These are phyloP conservation scores for Hyaloscypha hepaticicola DNA, from an alignment of 495 filamentous ascomycete species.

Conservation along the genomic window DNA sequence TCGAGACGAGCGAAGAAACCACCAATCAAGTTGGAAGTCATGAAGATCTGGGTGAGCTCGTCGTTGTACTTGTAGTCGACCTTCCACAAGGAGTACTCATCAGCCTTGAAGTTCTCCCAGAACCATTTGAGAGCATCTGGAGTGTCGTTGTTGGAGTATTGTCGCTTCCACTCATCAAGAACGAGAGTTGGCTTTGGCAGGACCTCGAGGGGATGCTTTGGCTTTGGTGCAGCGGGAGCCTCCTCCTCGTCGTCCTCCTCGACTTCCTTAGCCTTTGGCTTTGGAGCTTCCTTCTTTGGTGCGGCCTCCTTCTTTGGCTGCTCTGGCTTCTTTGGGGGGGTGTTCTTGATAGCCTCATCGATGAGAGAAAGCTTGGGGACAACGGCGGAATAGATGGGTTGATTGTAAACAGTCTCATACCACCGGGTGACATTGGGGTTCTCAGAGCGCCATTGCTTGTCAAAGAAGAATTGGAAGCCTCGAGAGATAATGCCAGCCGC, in stretches of 20 bases:
- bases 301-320: slow-evolving; percentile 58
- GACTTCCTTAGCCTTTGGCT: slow-evolving; percentile 50
- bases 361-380: slow-evolving; percentile 71
- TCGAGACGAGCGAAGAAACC: slow-evolving; percentile 98
- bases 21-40: slow-evolving; percentile 95
- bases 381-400: slow-evolving; percentile 82
- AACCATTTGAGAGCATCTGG: slow-evolving; percentile 92
- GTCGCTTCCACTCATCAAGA: slow-evolving; percentile 97
- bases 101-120: slow-evolving; percentile 90
- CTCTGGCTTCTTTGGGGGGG: slow-evolving; percentile 82
- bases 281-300: slow-evolving; percentile 55
- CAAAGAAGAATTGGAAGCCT: slow-evolving; percentile 85
- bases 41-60: slow-evolving; percentile 95
- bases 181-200: slow-evolving; percentile 76
- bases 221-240: slow-evolving; percentile 72
- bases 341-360: slow-evolving; percentile 82
- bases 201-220: slow-evolving; percentile 93
- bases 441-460: slow-evolving; percentile 77
- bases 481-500: slow-evolving; percentile 71
- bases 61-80: slow-evolving; percentile 97
- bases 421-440: slow-evolving; percentile 87
- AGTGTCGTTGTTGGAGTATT: slow-evolving; percentile 96
- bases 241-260: slow-evolving; percentile 72
- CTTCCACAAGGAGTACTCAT: slow-evolving; percentile 93
- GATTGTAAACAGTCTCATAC: slow-evolving; percentile 91